phyloP scores from a whole-genome alignment of 257 asterid species.

The Lantana camara region DNA sequence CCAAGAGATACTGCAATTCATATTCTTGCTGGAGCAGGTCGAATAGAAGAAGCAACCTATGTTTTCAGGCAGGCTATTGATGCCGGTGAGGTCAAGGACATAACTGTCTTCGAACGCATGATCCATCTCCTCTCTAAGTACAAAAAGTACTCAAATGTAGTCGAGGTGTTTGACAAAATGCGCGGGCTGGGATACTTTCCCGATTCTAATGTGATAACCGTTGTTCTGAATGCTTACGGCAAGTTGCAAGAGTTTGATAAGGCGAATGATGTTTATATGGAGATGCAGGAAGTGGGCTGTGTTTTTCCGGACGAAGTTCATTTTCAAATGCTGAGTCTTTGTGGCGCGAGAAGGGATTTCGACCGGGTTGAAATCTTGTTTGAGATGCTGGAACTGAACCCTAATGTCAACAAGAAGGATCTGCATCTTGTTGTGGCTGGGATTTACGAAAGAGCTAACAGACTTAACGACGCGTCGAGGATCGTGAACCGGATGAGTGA shows the following conservation, averaged over 20 bases:
- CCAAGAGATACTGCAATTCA: conserved; percentile 80
- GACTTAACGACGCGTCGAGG: conserved; percentile 73
- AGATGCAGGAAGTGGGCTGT: conserved; percentile 80
- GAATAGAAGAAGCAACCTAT: conserved; percentile 95
- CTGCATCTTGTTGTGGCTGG: conserved; percentile 78
- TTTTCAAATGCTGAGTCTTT: conserved; percentile 87
- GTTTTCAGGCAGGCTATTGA: conserved; percentile 82
- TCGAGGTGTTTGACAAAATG: conserved; percentile 90
- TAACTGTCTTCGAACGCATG: conserved; percentile 70
- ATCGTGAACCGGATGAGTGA: conserved; percentile 68
- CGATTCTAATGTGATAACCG: conserved; percentile 57
- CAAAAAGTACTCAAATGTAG: conserved; percentile 62
- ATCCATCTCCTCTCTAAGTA: conserved; percentile 66
- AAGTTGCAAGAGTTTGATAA: conserved; percentile 70
- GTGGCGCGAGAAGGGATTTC: conserved; percentile 67
- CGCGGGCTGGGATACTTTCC: conserved; percentile 72
- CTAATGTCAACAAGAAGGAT: conserved; percentile 80
- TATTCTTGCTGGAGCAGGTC: conserved; percentile 85
- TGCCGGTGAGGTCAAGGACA: conserved; percentile 76
- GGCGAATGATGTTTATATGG: conserved; percentile 62
- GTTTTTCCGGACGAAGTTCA: conserved; percentile 78
- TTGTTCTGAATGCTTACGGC: conserved; percentile 80
- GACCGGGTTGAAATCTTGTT: conserved; percentile 61
- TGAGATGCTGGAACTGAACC: conserved; percentile 52
- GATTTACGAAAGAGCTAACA: conserved; percentile 81